Evolutionary conservation across 1,284 basidiomycete genomes (phyloP).

Genomic region (Malassezia vespertilionis): DNA sequence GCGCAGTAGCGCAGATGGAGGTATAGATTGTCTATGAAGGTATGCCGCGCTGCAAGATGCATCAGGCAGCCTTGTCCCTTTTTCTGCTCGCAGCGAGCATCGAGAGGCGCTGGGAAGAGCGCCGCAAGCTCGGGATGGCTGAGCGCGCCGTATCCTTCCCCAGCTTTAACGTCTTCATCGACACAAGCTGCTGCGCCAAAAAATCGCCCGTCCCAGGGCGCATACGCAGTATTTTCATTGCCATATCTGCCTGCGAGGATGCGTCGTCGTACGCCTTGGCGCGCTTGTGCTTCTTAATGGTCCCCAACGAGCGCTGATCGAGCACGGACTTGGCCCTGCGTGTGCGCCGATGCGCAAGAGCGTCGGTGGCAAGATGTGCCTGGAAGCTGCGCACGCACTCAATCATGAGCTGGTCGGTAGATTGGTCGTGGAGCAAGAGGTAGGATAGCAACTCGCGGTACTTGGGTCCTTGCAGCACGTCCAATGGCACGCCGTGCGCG

Average conservation of each 20-base stretch:
- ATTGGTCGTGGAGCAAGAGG: conserved; percentile 38
- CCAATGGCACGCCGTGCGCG: conserved; percentile 57
- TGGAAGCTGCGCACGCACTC: conserved; percentile 91
- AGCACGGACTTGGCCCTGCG: conserved; percentile 55
- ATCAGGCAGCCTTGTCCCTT: too few species aligned
- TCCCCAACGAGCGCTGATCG: conserved; percentile 80
- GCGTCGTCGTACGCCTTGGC: conserved; percentile 62
- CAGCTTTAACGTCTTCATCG: conserved; percentile 25
- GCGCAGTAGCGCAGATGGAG: too few species aligned
- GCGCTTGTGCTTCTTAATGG: conserved; percentile 85
- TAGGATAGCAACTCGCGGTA: conserved; percentile 58
- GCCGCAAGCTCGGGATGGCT: neutral
- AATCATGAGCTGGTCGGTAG: conserved; percentile 51
- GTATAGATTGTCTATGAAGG: too few species aligned
- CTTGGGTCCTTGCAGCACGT: conserved; percentile 85
- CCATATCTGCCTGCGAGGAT: conserved; percentile 28
- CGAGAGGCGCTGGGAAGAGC: conserved; percentile 2
- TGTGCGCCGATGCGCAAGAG: conserved; percentile 52
- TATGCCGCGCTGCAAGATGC: too few species aligned
- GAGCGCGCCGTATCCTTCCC: neutral
- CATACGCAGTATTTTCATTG: conserved; percentile 37
- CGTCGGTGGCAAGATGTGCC: conserved; percentile 27
- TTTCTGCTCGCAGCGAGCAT: too few species aligned
- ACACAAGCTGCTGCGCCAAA: conserved; percentile 34
- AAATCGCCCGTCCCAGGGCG: conserved; percentile 37